phyloP scores from a whole-genome alignment of 106 monocot genomes.

The Alisma plantagoaquatica region DNA sequence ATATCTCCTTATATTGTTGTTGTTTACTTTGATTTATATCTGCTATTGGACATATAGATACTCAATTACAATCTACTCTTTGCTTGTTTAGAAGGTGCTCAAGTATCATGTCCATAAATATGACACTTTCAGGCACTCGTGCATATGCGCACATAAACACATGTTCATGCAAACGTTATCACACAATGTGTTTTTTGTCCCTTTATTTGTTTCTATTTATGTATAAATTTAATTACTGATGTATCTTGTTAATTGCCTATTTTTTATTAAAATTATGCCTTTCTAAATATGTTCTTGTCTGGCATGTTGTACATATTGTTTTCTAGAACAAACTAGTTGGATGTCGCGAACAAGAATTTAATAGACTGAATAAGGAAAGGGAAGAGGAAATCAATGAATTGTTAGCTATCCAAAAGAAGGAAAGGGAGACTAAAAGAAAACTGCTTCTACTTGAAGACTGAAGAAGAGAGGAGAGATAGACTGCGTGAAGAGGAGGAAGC shows the following conservation, averaged over 20 bases:
- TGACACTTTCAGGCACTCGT: too few relatives aligned
- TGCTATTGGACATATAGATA: too few relatives aligned
- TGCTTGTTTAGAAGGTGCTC: too few relatives aligned
- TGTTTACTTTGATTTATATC: too few relatives aligned
- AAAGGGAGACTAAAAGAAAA: conserved; percentile 63
- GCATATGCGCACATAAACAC: too few relatives aligned
- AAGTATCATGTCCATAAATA: too few relatives aligned
- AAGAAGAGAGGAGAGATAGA: conserved; percentile 63
- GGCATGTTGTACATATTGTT: conserved; percentile 24
- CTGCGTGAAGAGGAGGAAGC: conserved; percentile 82
- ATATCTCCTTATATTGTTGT: too few relatives aligned
- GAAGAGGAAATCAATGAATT: conserved; percentile 47
- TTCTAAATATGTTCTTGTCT: not conserved
- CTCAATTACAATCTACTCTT: too few relatives aligned
- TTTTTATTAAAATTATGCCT: too few relatives aligned
- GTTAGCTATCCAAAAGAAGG: conserved; percentile 34
- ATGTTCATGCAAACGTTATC: not conserved
- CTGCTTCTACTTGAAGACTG: conserved; percentile 54
- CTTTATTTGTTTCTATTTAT: too few relatives aligned
- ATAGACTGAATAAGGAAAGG: conserved; percentile 45
- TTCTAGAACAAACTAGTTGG: conserved; percentile 43
- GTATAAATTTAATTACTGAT: too few relatives aligned
- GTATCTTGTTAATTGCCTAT: too few relatives aligned
- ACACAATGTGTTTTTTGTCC: not conserved
- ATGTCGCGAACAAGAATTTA: conserved; percentile 54